Base-by-base conservation (phyloP, 805 yeast species). In the Ogataea paradorogensis region DNA sequence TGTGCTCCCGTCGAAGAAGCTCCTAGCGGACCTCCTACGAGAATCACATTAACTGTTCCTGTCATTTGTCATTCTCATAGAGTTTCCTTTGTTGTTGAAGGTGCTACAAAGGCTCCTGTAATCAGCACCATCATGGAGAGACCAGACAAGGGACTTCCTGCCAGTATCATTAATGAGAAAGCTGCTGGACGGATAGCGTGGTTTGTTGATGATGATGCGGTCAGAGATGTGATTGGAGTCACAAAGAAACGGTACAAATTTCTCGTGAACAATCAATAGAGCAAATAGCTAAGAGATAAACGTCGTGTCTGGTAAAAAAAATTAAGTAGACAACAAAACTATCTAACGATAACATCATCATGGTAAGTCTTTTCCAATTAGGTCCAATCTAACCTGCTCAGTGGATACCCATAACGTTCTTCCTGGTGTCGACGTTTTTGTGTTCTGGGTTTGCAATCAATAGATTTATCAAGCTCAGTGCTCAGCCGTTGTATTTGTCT, bases 121-220 rank as follows among this genome's bases (percentile, higher is more conserved):
- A 76, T 91, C 58, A 82, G 87, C 58, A 85, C 83, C 9, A 90
- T 91, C 42, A 84, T 91, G 88, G 98, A 91, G 67, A 78, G 96
- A 58, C 97, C 97, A 3, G 98, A 93, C 59, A 89, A 89, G 69
- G 96, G 96, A 1, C 73, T 91, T 44, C 99, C 99, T 26, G 84
- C 93, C 46, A 81, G 93, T 45, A 83, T 91, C 43, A 96, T 91
- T 40, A 90, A 90, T 59, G 97, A 89, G 64, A 85, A 86, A 22
- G 95, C 96, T n/a, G 96, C 95, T 1, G 97, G 97, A 11, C 83
- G 84, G 64, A 96, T 91, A 5, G 78, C 90, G 7, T 91, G 99
- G 99, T 91, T 91, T 69, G 97, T 91, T 25, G 99, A 91, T 61
- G 86, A 88, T 54, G 96, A 82, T 51, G 96, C 96, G 2, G 76